Conservation (phyloP, 345 rosid species). For the Brassica cretica region DNA sequence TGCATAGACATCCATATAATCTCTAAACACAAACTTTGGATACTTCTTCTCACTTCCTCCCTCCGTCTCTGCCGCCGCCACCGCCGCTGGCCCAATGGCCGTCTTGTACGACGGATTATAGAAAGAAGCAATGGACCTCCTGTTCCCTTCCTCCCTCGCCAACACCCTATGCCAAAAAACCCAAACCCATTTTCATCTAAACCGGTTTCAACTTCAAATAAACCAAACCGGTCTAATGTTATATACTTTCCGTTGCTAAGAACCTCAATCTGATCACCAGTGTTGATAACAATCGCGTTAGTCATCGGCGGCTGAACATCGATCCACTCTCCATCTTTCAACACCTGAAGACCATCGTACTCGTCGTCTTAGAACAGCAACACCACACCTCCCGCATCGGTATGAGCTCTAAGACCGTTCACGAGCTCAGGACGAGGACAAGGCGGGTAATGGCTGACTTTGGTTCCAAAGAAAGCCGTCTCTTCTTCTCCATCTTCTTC, state of each 20-base stretch:
- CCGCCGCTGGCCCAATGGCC: constrained; percentile 66
- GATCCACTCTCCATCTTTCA: constrained; percentile 76
- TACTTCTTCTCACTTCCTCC: constrained; percentile 40
- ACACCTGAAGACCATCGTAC: constrained; percentile 80
- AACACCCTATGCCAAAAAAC: constrained; percentile 60
- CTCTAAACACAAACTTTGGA: constrained; percentile 82
- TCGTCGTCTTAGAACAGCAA: constrained; percentile 79
- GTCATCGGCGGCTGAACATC: constrained; percentile 82
- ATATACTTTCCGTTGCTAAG: constrained; percentile 65
- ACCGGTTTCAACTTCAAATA: not conserved
- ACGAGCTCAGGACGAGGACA: constrained; percentile 76
- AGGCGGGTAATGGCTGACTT: constrained; percentile 94
- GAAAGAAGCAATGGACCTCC: constrained; percentile 84
- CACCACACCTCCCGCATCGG: constrained; percentile 93
- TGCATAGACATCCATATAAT: constrained; percentile 82
- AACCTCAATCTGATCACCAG: constrained; percentile 93
- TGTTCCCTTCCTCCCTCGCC: constrained; percentile 52
- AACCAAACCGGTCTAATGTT: not conserved
- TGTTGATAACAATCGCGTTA: constrained; percentile 73
- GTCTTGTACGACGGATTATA: constrained; percentile 78
- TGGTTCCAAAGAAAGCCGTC: constrained; percentile 72
- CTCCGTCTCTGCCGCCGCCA: constrained; percentile 32
- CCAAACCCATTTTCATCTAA: not conserved
- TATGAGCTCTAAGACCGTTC: constrained; percentile 81
- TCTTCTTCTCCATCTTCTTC: constrained; percentile 46